Base-by-base conservation (phyloP, 257 asterid species). In the Solanum clarkiae region DNA sequence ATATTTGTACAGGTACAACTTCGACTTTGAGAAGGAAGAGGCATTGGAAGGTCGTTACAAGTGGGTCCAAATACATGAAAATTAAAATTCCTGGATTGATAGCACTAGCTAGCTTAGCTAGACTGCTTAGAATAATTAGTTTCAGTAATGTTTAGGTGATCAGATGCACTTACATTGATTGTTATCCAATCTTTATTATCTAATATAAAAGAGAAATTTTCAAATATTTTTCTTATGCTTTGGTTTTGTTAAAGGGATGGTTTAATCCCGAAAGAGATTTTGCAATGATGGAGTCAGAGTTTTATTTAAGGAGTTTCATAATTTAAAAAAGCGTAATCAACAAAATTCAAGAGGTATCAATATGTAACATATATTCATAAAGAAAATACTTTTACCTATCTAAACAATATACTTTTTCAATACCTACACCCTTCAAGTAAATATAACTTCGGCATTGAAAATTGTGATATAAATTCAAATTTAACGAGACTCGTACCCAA, bases 41-140 rank as follows among this genome's bases (percentile, higher is more conserved):
- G 85, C 91, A 24, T 36, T 88, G 65, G 89, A 88, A 63, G 91
- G 91, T 22, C 87, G 85, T 57, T 88, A 81, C 74, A 63, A 81
- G 80, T 88, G 91, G 91, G 83, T 86, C 56, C 71, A 13, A 40
- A 69, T 17, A 11, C 13, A 17, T 66, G 80, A 66, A 83, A 57
- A 22, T 2, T 22, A 59, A 16, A 56, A 17, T 5, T 80, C 42
- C 5, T 3, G 42, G 42, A 70, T 70, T 70, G 53, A 11, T 40
- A 70, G 17, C 79, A 36, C 79, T 70, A 10, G 29, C 29, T 40
- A 69, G 79, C 26, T 2, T 36, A 29, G 74, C 74, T 66, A 32
- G 47, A 7, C 24, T 36, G 77, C 53, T 70, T 36, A 18, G 26
- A 70, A 18, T 40, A 18, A 10, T 42, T n/a, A 72, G 56, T 72